phyloP scores from a whole-genome alignment of 2,329 filamentous ascomycete genomes.

The Pseudocercospora fuligena region DNA sequence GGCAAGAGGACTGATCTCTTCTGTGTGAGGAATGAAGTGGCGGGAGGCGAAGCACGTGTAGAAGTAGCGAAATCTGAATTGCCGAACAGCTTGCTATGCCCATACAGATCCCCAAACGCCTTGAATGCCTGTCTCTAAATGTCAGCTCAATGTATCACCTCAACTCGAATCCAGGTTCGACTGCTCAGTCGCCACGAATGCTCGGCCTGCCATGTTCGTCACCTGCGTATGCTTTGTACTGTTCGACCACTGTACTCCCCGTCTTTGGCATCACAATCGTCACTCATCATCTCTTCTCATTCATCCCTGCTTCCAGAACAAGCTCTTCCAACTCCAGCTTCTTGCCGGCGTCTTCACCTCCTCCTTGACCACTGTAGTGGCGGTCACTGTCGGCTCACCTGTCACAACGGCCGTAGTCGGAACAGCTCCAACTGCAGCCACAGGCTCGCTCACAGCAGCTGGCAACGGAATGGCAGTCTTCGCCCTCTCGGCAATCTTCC shows the following conservation, averaged over 20 bases:
- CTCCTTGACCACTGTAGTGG: constrained; percentile 6
- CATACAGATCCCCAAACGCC: not conserved
- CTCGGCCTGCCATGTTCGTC: not conserved
- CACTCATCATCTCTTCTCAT: not conserved
- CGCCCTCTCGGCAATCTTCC: constrained; percentile 31
- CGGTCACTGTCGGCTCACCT: constrained; percentile 11
- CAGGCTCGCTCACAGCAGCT: constrained; percentile 7
- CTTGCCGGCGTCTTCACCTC: not conserved
- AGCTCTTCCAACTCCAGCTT: constrained; percentile 18
- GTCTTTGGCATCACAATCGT: not conserved
- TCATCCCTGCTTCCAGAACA: constrained; percentile 27
- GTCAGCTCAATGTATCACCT: not conserved
- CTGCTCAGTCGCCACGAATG: not conserved
- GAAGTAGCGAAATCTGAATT: not conserved
- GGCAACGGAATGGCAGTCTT: constrained; percentile 24
- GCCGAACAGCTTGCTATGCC: not conserved
- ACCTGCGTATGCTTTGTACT: not conserved
- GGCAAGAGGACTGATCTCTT: too few species aligned
- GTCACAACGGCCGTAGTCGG: constrained; percentile 7
- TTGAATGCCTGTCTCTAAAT: not conserved
- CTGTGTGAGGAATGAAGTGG: too few species aligned
- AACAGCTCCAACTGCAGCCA: constrained; percentile 3
- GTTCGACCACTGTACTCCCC: not conserved
- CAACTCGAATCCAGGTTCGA: not conserved
- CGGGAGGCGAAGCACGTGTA: too few species aligned